Percentiles rank a stretch among this genome's conserved stretches.
Evolutionary conservation across 177 flowering plant species (phyloP).

Genomic region (Vitis hybrid): DNA sequence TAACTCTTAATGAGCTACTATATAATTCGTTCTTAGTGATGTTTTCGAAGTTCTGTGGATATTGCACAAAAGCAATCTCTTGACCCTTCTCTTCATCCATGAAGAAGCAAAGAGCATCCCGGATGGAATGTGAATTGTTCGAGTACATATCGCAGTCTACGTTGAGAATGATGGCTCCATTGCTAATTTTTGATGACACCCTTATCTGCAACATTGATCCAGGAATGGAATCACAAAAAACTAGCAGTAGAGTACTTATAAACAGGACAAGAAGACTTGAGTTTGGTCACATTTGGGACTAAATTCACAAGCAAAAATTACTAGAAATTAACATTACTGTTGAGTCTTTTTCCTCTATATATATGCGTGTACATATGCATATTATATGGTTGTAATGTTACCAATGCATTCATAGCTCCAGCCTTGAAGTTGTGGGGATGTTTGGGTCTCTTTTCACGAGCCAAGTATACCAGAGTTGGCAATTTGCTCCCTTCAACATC

Average conservation of each 20-base stretch:
- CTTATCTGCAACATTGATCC: conserved; percentile 37
- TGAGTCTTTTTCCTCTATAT: too few species aligned
- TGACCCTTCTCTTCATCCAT: conserved; percentile 50
- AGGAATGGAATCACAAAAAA: neutral
- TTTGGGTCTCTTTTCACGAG: conserved; percentile 50
- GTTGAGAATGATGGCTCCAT: conserved; percentile 44
- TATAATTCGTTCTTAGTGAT: conserved; percentile 28
- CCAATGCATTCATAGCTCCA: conserved; percentile 72
- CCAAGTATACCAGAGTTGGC: conserved; percentile 46
- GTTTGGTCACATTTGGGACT: too few species aligned
- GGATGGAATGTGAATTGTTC: conserved; percentile 39
- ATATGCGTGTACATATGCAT: too few species aligned
- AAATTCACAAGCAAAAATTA: too few species aligned
- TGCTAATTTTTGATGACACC: conserved; percentile 50
- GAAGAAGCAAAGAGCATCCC: conserved; percentile 55
- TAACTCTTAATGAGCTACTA: conserved; percentile 7
- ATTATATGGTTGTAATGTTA: conserved; percentile 13
- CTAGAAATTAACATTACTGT: too few species aligned
- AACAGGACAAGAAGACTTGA: too few species aligned
- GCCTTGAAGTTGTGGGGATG: conserved; percentile 54
- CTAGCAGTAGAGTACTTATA: too few species aligned
- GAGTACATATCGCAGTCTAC: conserved; percentile 66
- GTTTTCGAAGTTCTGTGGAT: conserved; percentile 39
- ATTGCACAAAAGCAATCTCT: conserved; percentile 42
- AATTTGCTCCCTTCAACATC: conserved; percentile 33